A percentile compares a stretch with the other conserved stretches of the same genome.
Evolutionary conservation across 2,329 filamentous ascomycete species (phyloP).

Genomic region (Pseudogymnoascus destructans): DNA sequence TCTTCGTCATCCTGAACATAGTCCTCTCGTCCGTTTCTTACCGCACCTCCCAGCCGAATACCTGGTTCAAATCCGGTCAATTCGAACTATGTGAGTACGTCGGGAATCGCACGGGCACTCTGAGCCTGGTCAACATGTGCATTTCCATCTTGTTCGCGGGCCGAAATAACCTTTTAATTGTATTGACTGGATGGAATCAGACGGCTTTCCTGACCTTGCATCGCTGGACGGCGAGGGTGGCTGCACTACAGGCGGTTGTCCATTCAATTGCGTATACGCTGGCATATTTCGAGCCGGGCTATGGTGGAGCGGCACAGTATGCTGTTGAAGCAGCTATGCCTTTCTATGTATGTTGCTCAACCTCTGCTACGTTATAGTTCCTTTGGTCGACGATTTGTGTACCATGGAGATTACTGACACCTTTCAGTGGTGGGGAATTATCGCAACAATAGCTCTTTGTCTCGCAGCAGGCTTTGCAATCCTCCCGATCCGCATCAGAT

Average conservation of each 20-base stretch:
- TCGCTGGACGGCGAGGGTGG: constrained; percentile 35
- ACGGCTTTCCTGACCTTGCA: constrained; percentile 23
- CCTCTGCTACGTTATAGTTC: not conserved
- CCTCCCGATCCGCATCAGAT: not conserved
- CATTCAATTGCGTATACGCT: constrained; percentile 34
- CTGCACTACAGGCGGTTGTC: constrained; percentile 32
- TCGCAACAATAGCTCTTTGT: constrained; percentile 19
- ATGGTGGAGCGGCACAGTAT: constrained; percentile 8
- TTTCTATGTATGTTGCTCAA: constrained; percentile 11
- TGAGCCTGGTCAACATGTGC: constrained; percentile 15
- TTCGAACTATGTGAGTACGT: constrained; percentile 13
- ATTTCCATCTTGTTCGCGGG: constrained; percentile 16
- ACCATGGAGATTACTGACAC: not conserved
- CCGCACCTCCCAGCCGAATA: constrained; percentile 9
- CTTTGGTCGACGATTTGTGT: too few relatives aligned
- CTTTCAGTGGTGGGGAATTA: constrained; percentile 28
- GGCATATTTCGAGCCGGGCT: constrained; percentile 22
- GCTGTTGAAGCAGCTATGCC: constrained; percentile 8
- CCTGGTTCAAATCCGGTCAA: constrained; percentile 9
- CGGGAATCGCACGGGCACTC: constrained; percentile 14
- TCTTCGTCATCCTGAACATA: constrained; percentile 12
- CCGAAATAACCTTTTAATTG: constrained; percentile 17
- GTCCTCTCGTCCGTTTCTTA: constrained; percentile 12
- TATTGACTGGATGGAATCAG: constrained; percentile 11
- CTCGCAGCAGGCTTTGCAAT: not conserved